Evolutionary conservation across 2,329 filamentous ascomycete genomes (phyloP).

Genomic region (Claviceps lovelessii): DNA sequence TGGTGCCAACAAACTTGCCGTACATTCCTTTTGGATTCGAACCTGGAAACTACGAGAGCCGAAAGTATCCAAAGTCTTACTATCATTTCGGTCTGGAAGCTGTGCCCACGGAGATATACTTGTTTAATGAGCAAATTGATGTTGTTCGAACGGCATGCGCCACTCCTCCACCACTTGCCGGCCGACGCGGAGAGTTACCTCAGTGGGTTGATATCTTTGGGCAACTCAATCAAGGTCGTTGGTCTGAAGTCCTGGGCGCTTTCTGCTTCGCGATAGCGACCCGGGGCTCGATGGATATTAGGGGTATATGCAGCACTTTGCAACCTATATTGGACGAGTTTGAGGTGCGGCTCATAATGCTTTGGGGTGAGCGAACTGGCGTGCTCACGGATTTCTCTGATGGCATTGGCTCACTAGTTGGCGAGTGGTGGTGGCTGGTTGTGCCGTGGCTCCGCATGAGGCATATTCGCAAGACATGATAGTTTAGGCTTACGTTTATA

Average conservation of each 20-base stretch:
- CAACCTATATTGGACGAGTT: constrained; percentile 46
- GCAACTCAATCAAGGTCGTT: constrained; percentile 40
- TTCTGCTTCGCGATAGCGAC: constrained; percentile 49
- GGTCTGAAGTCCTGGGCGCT: constrained; percentile 49
- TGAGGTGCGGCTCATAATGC: constrained; percentile 43
- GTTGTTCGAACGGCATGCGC: constrained; percentile 22
- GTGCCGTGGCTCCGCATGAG: constrained; percentile 19
- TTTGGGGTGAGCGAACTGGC: constrained; percentile 43
- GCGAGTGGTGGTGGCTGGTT: constrained; percentile 56
- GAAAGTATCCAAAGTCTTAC: constrained; percentile 50
- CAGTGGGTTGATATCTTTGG: constrained; percentile 62
- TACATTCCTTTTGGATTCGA: constrained; percentile 56
- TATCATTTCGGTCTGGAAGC: constrained; percentile 50
- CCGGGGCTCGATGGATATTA: constrained; percentile 40
- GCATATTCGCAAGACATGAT: background rate
- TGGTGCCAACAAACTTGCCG: constrained; percentile 41
- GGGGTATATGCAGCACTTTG: constrained; percentile 40
- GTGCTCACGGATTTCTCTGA: constrained; percentile 29
- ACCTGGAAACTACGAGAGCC: constrained; percentile 56
- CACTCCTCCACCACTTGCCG: constrained; percentile 27
- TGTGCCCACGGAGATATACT: constrained; percentile 48
- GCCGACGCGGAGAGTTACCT: constrained; percentile 39
- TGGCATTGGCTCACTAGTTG: constrained; percentile 29
- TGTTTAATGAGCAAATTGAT: constrained; percentile 36
- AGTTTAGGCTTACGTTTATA: too few species aligned